Base-by-base conservation (phyloP, 345 rosid genomes). In the Hibiscus mutabilis region DNA sequence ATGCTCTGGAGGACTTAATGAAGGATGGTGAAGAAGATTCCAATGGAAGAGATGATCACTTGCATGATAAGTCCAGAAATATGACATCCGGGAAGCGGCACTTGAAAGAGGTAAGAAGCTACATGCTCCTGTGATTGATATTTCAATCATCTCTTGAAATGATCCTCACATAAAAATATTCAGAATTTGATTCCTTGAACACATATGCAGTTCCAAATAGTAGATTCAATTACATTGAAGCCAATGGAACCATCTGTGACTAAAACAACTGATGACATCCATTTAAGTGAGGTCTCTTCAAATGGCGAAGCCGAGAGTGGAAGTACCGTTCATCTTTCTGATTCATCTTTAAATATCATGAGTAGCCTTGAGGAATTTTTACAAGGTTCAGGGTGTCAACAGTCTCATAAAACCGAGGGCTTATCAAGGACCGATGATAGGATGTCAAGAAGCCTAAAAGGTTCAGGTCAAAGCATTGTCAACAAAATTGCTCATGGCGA, bases 21-120 rank as follows among this genome's bases (percentile, higher is more conserved):
- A 33, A 22, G 63, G 57, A 65, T 35, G 29, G 13, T 6, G 35
- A 22, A 44, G 61, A 69, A 35, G 73, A 64, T 55, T 40, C 55
- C n/a, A 57, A 35, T 22, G 60, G n/a, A 6, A 60, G 40, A 27
- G 53, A 69, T 10, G 33, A 4, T 33, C 59, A 4, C 49, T 52
- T 22, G 6, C 53, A 5, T 56, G 29, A 12, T 68, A 58, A 40
- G 66, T 53, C 66, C 6, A 29, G 12, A 55, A 40, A 71, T 29
- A 68, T 62, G 52, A 15, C 59, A 29, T 22, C 11, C 5, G 24
- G 25, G 18, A 57, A 0, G 18, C 74, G 58, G 4, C 61, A 1
- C 15, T 6, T 40, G 12, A 27, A 37, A 68, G 66, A 74, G 81
- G 83, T 80, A 75, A 77, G 69, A 35, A 33, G 11, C 61, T 9